phyloP scores from a whole-genome alignment of 768 basidiomycete species.

The Collybiopsis luxurians region DNA sequence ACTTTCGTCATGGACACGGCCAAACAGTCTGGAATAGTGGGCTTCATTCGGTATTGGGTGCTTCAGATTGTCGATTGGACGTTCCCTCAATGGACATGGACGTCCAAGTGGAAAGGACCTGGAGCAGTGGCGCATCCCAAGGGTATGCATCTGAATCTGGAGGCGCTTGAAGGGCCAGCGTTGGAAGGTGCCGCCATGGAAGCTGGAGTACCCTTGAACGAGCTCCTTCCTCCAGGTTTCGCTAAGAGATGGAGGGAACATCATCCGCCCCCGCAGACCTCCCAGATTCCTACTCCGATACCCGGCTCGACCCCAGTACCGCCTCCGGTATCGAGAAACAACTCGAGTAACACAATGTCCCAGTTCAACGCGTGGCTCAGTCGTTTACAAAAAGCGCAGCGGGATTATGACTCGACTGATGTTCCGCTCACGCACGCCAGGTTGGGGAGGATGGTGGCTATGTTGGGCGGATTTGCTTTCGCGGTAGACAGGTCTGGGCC shows the following conservation, averaged over 20 bases:
- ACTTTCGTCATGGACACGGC: slow-evolving; percentile 50
- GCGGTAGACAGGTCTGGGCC: slow-evolving; percentile 28
- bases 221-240: slow-evolving; percentile 42
- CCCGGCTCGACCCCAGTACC: background rate
- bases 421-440: slow-evolving; percentile 52
- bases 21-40: background rate
- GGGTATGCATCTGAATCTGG: slow-evolving; percentile 62
- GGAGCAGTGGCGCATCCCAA: slow-evolving; percentile 28
- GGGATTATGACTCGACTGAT: slow-evolving; percentile 7
- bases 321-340: background rate
- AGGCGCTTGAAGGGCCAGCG: slow-evolving; percentile 52
- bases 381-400: slow-evolving; percentile 4
- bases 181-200: slow-evolving; percentile 65
- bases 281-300: background rate
- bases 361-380: slow-evolving; percentile 1
- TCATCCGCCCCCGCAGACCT: background rate
- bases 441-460: slow-evolving; percentile 52
- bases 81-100: slow-evolving; percentile 15
- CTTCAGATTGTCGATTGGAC: slow-evolving; percentile 10
- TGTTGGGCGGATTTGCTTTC: slow-evolving; percentile 52
- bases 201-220: slow-evolving; percentile 58
- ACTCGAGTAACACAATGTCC: background rate
- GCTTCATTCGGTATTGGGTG: background rate
- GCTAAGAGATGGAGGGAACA: slow-evolving; percentile 16
- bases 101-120: slow-evolving; percentile 14